Percentiles rank a stretch among this genome's conserved stretches.
phyloP scores from a whole-genome alignment of 371 early-diverging fungal genomes.

The Zychaea mexicana region DNA sequence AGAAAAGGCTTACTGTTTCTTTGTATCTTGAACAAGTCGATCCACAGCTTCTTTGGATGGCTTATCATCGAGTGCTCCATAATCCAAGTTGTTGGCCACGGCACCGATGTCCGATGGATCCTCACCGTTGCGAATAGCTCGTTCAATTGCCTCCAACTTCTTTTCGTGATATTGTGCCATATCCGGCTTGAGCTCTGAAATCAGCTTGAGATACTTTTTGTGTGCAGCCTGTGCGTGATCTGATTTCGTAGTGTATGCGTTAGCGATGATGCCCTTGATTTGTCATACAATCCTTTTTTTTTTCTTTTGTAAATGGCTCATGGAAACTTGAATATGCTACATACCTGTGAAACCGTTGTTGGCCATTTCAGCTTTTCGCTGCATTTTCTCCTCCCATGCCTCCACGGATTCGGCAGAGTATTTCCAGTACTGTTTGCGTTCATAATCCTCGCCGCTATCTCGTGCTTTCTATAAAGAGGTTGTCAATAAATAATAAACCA shows the following conservation, averaged over 20 bases:
- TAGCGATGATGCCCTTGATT: too few species aligned
- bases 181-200: constrained; percentile 84
- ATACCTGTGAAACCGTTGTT: constrained; percentile 86
- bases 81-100: constrained; percentile 71
- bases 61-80: constrained; percentile 62
- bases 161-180: constrained; percentile 72
- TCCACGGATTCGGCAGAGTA: constrained; percentile 90
- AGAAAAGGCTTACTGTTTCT: constrained; percentile 68
- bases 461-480: constrained; percentile 44
- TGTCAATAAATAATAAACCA: constrained; percentile 3
- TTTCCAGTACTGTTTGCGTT: constrained; percentile 78
- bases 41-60: constrained; percentile 73
- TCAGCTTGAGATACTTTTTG: constrained; percentile 82
- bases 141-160: constrained; percentile 51
- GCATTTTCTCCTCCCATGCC: constrained; percentile 82
- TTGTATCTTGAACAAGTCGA: constrained; percentile 71
- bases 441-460: constrained; percentile 81
- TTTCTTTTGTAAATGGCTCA: too few species aligned
- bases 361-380: constrained; percentile 60
- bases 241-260: too few species aligned
- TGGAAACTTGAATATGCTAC: background rate
- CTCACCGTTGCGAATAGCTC: constrained; percentile 42
- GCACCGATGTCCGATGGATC: constrained; percentile 59
- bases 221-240: constrained; percentile 87
- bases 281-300: too few species aligned